Percentiles rank a stretch among this genome's conserved stretches.
phyloP scores from a whole-genome alignment of 192 early-diverging fungal genomes.

The Coemansia interrupta region DNA sequence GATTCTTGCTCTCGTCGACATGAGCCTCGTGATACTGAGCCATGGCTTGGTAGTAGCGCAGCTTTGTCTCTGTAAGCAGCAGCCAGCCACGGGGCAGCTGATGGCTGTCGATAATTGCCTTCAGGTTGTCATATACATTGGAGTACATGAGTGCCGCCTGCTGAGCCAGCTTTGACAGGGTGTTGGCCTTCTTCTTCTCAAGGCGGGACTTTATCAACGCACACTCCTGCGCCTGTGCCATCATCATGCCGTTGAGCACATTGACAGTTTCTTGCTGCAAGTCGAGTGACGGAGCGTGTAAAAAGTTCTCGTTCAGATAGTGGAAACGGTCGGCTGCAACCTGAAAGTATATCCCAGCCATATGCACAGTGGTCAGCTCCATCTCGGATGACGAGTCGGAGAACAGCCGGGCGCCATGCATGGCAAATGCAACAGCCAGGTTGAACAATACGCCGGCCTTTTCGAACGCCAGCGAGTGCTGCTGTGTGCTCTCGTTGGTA shows the following conservation, averaged over 20 bases:
- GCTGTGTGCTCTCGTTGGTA: slow-evolving; percentile 68
- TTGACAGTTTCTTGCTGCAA: slow-evolving; percentile 87
- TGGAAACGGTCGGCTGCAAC: slow-evolving; percentile 89
- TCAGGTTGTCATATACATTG: slow-evolving; percentile 69
- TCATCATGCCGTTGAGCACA: slow-evolving; percentile 77
- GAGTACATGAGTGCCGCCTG: slow-evolving; percentile 75
- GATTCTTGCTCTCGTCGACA: slow-evolving; percentile 68
- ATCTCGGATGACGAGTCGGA: slow-evolving; percentile 51
- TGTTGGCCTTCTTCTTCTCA: slow-evolving; percentile 82
- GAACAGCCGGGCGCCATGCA: slow-evolving; percentile 42
- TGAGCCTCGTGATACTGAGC: slow-evolving; percentile 83
- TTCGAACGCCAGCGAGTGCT: slow-evolving; percentile 94
- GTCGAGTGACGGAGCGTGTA: slow-evolving; percentile 92
- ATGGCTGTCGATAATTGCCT: slow-evolving; percentile 60
- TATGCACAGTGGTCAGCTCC: slow-evolving; percentile 63
- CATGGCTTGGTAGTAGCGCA: slow-evolving; percentile 80
- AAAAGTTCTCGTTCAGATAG: slow-evolving; percentile 97
- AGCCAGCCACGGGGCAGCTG: slow-evolving; percentile 82
- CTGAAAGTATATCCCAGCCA: slow-evolving; percentile 88
- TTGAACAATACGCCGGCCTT: slow-evolving; percentile 96
- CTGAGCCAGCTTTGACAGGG: slow-evolving; percentile 88
- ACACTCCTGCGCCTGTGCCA: slow-evolving; percentile 93
- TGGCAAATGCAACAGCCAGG: slow-evolving; percentile 74
- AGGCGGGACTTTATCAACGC: slow-evolving; percentile 79
- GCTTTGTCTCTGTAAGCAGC: slow-evolving; percentile 82